A percentile compares a stretch with the other conserved stretches of the same genome.
Conservation (phyloP, 2,329 filamentous ascomycete genomes). For the Trichoderma arundinaceum region DNA sequence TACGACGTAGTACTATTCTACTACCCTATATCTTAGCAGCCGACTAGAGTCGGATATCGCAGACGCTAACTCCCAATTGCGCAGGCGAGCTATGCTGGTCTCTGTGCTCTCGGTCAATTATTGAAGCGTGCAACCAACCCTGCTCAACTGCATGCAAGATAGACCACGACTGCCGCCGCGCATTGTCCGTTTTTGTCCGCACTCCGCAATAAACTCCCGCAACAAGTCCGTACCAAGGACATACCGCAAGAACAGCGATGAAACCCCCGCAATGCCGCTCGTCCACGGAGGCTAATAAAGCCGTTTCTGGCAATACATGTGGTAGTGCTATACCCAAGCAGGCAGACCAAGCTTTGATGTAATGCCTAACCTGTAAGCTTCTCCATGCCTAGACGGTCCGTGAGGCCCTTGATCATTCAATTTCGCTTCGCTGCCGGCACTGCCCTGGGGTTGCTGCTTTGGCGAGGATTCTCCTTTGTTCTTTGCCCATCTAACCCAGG, state of each 20-base stretch:
- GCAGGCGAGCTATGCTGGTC: too few species aligned
- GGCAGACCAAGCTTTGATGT: too few species aligned
- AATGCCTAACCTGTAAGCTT: conserved; percentile 6
- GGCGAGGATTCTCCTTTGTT: background rate
- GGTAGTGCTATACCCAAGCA: too few species aligned
- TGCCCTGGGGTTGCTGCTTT: background rate
- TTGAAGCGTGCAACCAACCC: background rate
- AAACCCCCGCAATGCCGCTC: too few species aligned
- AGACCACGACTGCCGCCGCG: too few species aligned
- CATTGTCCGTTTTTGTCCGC: too few species aligned
- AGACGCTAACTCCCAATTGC: background rate
- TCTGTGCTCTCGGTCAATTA: too few species aligned
- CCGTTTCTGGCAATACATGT: too few species aligned
- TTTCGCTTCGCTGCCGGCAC: conserved; percentile 17
- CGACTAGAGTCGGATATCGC: background rate
- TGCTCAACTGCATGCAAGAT: background rate
- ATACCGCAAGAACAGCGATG: too few species aligned
- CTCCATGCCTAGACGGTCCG: background rate
- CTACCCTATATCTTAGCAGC: background rate
- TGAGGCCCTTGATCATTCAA: conserved; percentile 11
- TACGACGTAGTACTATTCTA: background rate
- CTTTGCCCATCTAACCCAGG: background rate
- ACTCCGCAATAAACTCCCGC: too few species aligned
- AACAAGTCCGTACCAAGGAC: too few species aligned
- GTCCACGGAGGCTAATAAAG: too few species aligned